These are phyloP conservation scores for Aspergillus steynii DNA, from an alignment of 495 filamentous ascomycete genomes.

Conservation along the genomic window DNA sequence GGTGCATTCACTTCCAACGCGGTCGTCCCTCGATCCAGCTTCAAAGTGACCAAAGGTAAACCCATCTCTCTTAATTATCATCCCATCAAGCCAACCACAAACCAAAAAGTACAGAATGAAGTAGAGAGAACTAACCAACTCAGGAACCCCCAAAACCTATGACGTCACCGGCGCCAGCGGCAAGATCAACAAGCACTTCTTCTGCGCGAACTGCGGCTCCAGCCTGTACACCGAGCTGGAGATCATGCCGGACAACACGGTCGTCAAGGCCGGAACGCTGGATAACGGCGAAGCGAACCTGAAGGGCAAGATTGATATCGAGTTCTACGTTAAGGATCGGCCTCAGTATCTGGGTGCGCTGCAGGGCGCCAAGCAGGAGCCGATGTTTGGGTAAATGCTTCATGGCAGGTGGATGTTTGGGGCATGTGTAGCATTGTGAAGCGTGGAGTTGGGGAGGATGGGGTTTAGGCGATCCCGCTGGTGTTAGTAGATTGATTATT, in stretches of 20 bases:
- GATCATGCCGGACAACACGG: constrained; percentile 46
- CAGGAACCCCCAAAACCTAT: constrained; percentile 38
- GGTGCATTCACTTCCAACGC: constrained; percentile 50
- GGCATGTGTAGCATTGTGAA: neutral
- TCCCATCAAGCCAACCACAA: neutral
- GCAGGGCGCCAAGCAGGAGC: constrained; percentile 48
- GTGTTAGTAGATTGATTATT: too few relatives aligned
- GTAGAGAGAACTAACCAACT: too few relatives aligned
- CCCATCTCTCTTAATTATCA: too few relatives aligned
- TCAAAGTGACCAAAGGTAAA: constrained; percentile 43
- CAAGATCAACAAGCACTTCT: constrained; percentile 52
- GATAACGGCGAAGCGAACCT: constrained; percentile 41
- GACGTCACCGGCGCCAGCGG: constrained; percentile 39
- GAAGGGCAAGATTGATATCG: constrained; percentile 37
- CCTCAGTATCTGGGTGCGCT: constrained; percentile 31
- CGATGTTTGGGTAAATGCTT: constrained; percentile 2
- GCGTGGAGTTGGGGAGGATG: neutral
- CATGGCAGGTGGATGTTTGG: neutral
- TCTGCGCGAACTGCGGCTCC: constrained; percentile 47
- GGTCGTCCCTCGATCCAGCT: constrained; percentile 41
- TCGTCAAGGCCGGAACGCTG: constrained; percentile 43
- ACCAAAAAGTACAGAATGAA: neutral
- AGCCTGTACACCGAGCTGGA: constrained; percentile 48
- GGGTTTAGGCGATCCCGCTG: neutral
- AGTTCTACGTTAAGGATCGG: constrained; percentile 50